These are phyloP conservation scores for Penicillium vulpinum DNA, from an alignment of 2,329 filamentous ascomycete species.

Conservation along the genomic window DNA sequence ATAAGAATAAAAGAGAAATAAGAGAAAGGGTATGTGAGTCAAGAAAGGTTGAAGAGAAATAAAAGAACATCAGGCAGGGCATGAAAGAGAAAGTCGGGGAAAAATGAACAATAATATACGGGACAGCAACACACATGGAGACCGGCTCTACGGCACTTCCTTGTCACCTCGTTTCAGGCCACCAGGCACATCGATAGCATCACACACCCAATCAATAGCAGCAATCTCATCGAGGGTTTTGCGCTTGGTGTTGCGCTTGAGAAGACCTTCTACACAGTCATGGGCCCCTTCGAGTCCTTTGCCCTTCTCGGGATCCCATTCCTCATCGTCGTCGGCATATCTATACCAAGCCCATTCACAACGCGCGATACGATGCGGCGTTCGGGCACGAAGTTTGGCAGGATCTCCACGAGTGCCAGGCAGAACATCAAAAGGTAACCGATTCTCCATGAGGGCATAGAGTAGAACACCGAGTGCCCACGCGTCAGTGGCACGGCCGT, in stretches of 20 bases:
- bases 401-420: slow-evolving; percentile 73
- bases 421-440: slow-evolving; percentile 87
- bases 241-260: slow-evolving; percentile 78
- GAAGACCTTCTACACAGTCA: slow-evolving; percentile 75
- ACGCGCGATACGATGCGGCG: slow-evolving; percentile 89
- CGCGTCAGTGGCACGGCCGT: slow-evolving; percentile 86
- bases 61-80: slow-evolving; percentile 5
- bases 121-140: slow-evolving; percentile 17
- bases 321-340: slow-evolving; percentile 79
- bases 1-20: slow-evolving; percentile 3
- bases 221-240: slow-evolving; percentile 74
- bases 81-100: background rate
- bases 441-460: slow-evolving; percentile 90
- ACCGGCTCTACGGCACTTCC: slow-evolving; percentile 47
- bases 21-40: slow-evolving; percentile 5
- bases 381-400: slow-evolving; percentile 73
- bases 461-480: slow-evolving; percentile 94
- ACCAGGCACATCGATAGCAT: slow-evolving; percentile 68
- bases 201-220: slow-evolving; percentile 71
- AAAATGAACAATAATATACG: background rate
- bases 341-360: slow-evolving; percentile 95
- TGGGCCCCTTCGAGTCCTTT: slow-evolving; percentile 72
- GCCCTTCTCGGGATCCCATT: slow-evolving; percentile 73
- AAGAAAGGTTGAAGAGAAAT: background rate
- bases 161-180: slow-evolving; percentile 56